A percentile compares a stretch with the other conserved stretches of the same genome.
Evolutionary conservation across 768 basidiomycete genomes (phyloP).

Genomic region (Mycena capillaripes): DNA sequence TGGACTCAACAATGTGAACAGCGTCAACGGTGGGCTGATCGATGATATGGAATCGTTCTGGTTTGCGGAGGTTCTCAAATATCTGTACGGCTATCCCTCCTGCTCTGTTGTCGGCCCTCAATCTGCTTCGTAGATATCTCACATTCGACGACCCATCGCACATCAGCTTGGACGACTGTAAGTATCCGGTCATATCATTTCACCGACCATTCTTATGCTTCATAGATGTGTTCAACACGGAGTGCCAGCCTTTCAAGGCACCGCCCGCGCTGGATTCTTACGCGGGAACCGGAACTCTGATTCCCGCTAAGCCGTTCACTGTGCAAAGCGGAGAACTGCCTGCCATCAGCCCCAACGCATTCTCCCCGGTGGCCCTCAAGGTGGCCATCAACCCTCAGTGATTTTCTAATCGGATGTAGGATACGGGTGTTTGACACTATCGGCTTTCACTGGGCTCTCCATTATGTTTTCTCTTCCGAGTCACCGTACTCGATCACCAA

Average conservation of each 20-base stretch:
- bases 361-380: not conserved
- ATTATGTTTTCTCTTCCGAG: no score
- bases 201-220: not conserved
- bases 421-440: no score
- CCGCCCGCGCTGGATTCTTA: slow-evolving; percentile 45
- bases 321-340: slow-evolving; percentile 23
- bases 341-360: slow-evolving; percentile 22
- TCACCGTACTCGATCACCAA: no score
- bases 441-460: no score
- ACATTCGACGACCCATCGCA: slow-evolving; percentile 58
- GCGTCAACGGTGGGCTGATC: slow-evolving; percentile 54
- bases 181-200: slow-evolving; percentile 17
- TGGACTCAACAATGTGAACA: slow-evolving; percentile 70
- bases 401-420: no score
- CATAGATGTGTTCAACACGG: slow-evolving; percentile 62
- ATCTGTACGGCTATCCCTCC: slow-evolving; percentile 34
- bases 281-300: not conserved
- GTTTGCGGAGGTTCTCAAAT: slow-evolving; percentile 83
- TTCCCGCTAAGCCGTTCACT: slow-evolving; percentile 18
- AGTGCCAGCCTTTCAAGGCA: slow-evolving; percentile 62
- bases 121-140: not conserved
- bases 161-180: slow-evolving; percentile 63
- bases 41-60: slow-evolving; percentile 75
- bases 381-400: no score
- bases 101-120: no score